A percentile compares a stretch with the other conserved stretches of the same genome.
phyloP scores from a whole-genome alignment of 2,329 filamentous ascomycete species.

The Alternaria metachromatica region DNA sequence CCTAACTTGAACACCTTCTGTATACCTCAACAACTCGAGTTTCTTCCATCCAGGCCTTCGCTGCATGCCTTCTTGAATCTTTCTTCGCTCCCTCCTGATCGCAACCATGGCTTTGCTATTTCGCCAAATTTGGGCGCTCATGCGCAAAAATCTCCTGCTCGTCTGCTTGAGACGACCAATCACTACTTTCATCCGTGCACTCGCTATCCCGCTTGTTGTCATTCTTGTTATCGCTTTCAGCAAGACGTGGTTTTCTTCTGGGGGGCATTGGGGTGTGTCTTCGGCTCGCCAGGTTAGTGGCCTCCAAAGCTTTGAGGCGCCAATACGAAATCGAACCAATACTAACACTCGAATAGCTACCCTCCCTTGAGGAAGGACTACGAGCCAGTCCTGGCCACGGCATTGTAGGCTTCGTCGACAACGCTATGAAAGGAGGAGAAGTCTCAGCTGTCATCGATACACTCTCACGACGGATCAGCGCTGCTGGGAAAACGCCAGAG shows the following conservation, averaged over 20 bases:
- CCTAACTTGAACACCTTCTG: not conserved
- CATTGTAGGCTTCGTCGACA: conserved; percentile 81
- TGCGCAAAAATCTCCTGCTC: not conserved
- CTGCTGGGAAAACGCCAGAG: conserved; percentile 64
- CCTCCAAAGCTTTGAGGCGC: not conserved
- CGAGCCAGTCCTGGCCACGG: conserved; percentile 59
- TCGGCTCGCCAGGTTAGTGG: not conserved
- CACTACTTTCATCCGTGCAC: not conserved
- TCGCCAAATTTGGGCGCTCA: not conserved
- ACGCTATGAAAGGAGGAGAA: conserved; percentile 69
- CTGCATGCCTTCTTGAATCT: not conserved
- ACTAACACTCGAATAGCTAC: not conserved
- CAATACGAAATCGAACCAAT: not conserved
- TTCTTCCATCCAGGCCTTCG: not conserved
- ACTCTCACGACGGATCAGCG: conserved; percentile 64
- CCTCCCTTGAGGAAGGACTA: not conserved
- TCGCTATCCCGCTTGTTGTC: not conserved
- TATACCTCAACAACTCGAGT: not conserved
- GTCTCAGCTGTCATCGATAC: conserved; percentile 74
- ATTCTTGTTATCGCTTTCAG: not conserved
- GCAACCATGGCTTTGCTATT: not conserved
- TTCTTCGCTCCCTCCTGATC: not conserved
- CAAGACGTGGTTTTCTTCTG: not conserved
- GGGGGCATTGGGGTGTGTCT: not conserved
- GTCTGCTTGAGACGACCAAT: not conserved